phyloP scores from a whole-genome alignment of 345 rosid species.

The Atalantia buxifolia region DNA sequence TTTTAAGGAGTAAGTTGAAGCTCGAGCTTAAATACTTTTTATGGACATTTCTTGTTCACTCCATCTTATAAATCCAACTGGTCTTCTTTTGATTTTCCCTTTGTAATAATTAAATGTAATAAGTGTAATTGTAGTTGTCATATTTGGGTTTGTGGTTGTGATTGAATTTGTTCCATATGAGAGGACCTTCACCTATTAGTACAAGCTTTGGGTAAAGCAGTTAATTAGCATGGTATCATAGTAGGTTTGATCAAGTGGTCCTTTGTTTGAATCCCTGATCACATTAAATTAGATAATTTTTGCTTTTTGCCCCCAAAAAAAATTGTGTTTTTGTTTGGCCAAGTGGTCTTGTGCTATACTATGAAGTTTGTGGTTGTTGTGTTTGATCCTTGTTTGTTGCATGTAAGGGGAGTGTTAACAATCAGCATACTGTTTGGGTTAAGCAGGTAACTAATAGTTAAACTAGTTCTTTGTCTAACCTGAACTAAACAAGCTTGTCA shows the following conservation, averaged over 20 bases:
- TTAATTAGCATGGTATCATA: neutral
- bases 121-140: neutral
- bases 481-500: slow-evolving; percentile 7
- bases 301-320: neutral
- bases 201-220: neutral
- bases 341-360: neutral
- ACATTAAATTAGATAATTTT: neutral
- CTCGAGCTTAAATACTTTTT: neutral
- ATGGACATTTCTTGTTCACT: too few species aligned
- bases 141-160: neutral
- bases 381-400: neutral
- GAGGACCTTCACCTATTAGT: neutral
- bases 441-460: neutral
- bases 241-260: neutral
- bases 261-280: neutral
- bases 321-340: neutral
- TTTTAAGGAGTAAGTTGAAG: slow-evolving; percentile 73
- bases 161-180: neutral
- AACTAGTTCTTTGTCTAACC: neutral
- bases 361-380: neutral
- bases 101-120: neutral
- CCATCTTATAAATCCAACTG: neutral
- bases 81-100: neutral
- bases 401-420: neutral
- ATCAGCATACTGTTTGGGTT: neutral